A percentile compares a stretch with the other conserved stretches of the same genome.
Conservation (phyloP, 2,329 filamentous ascomycete species). For the Clarireedia paspali region DNA sequence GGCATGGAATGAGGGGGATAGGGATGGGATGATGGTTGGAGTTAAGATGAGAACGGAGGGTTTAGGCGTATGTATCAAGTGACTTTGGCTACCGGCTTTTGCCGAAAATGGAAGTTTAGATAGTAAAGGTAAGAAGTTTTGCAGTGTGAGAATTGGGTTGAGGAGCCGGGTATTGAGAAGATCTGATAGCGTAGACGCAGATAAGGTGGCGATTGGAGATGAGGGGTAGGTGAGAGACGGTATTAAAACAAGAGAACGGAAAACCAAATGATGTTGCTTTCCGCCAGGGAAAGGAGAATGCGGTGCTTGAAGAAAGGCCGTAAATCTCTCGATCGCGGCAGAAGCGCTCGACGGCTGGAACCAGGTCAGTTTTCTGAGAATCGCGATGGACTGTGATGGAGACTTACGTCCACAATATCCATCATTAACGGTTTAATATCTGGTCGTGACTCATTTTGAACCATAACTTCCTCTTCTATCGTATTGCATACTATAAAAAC, state of each 20-base stretch:
- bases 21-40: slow-evolving; percentile 70
- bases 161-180: slow-evolving; percentile 88
- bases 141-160: slow-evolving; percentile 79
- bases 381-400: background rate
- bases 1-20: slow-evolving; percentile 73
- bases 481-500: slow-evolving; percentile 84
- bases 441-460: slow-evolving; percentile 66
- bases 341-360: slow-evolving; percentile 58
- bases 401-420: slow-evolving; percentile 69
- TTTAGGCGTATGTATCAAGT: slow-evolving; percentile 36
- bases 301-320: slow-evolving; percentile 61
- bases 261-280: slow-evolving; percentile 64
- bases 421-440: slow-evolving; percentile 79
- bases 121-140: slow-evolving; percentile 79
- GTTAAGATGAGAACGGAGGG: slow-evolving; percentile 71
- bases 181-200: slow-evolving; percentile 77
- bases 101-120: slow-evolving; percentile 43
- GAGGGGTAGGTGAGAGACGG: slow-evolving; percentile 75
- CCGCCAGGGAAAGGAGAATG: slow-evolving; percentile 71
- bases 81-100: slow-evolving; percentile 5
- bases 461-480: slow-evolving; percentile 74
- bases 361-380: slow-evolving; percentile 12
- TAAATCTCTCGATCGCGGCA: slow-evolving; percentile 64
- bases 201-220: slow-evolving; percentile 77
- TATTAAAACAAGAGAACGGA: slow-evolving; percentile 76